phyloP scores from a whole-genome alignment of 2,329 filamentous ascomycete genomes.

The Phialophora expanda region DNA sequence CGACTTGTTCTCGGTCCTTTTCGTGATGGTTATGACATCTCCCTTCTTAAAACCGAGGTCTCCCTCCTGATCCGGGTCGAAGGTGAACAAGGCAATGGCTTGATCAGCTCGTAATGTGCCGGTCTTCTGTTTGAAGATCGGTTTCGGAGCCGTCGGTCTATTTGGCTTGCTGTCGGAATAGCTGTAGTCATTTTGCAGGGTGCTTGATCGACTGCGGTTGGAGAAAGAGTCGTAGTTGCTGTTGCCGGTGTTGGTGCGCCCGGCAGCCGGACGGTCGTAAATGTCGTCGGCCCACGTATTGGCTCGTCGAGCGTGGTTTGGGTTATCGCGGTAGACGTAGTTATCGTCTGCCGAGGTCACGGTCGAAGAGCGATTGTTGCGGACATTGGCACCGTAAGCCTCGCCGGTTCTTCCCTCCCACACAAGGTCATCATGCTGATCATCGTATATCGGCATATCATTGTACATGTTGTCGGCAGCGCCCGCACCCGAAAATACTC shows the following conservation, averaged over 20 bases:
- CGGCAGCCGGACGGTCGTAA: conserved; percentile 50
- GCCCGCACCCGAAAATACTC: conserved; percentile 74
- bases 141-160: conserved; percentile 86
- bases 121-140: conserved; percentile 68
- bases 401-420: conserved; percentile 78
- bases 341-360: conserved; percentile 53
- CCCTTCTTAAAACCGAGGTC: conserved; percentile 97
- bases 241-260: conserved; percentile 41
- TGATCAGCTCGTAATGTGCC: conserved; percentile 67
- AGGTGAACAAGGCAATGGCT: conserved; percentile 88
- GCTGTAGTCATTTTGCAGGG: conserved; percentile 55
- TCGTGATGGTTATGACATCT: conserved; percentile 90
- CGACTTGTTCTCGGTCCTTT: conserved; percentile 89
- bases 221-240: conserved; percentile 43
- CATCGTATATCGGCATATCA: conserved; percentile 86
- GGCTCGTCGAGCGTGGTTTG: conserved; percentile 45
- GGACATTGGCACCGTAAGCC: conserved; percentile 70
- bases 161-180: conserved; percentile 70
- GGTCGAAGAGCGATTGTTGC: conserved; percentile 63
- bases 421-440: conserved; percentile 78
- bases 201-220: conserved; percentile 47
- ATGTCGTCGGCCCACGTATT: conserved; percentile 58
- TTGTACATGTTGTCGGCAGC: conserved; percentile 80
- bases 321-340: conserved; percentile 62
- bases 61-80: conserved; percentile 90